These are phyloP conservation scores for Mortierella polycephala DNA, from an alignment of 371 early-diverging fungal species.

Conservation along the genomic window DNA sequence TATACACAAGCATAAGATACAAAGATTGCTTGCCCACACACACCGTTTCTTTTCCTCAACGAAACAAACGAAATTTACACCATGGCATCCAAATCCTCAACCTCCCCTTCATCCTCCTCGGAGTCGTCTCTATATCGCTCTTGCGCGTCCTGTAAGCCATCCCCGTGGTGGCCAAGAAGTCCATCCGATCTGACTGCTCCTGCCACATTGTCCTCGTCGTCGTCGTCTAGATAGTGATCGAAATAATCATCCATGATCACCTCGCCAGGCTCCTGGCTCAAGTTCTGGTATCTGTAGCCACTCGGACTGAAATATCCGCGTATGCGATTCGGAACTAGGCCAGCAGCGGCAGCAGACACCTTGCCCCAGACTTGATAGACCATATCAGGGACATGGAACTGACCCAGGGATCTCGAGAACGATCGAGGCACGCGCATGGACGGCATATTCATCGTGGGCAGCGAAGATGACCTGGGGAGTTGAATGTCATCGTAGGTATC, in stretches of 20 bases:
- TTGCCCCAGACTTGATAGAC: constrained; percentile 42
- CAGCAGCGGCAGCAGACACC: constrained; percentile 6
- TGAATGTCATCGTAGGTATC: constrained; percentile 40
- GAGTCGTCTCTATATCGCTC: constrained; percentile 45
- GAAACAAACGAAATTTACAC: constrained; percentile 18
- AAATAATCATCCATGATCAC: constrained; percentile 55
- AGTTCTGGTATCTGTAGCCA: constrained; percentile 42
- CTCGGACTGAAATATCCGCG: constrained; percentile 24
- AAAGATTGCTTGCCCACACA: neutral
- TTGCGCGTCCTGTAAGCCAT: constrained; percentile 41
- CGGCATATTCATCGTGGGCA: constrained; percentile 45
- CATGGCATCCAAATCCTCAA: constrained; percentile 28
- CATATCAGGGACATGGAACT: constrained; percentile 31
- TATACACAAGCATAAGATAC: neutral
- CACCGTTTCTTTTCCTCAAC: too few species aligned
- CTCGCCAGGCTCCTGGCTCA: constrained; percentile 50
- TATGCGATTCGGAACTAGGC: constrained; percentile 26
- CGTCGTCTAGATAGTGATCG: constrained; percentile 54
- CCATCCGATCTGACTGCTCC: constrained; percentile 5
- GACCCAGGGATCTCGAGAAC: constrained; percentile 27
- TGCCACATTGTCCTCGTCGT: constrained; percentile 31
- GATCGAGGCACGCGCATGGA: constrained; percentile 27
- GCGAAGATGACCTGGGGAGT: constrained; percentile 38
- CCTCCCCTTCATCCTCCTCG: constrained; percentile 10
- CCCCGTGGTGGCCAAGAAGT: constrained; percentile 9